phyloP scores from a whole-genome alignment of 495 filamentous ascomycete genomes.

The Schizothecium vesticola region DNA sequence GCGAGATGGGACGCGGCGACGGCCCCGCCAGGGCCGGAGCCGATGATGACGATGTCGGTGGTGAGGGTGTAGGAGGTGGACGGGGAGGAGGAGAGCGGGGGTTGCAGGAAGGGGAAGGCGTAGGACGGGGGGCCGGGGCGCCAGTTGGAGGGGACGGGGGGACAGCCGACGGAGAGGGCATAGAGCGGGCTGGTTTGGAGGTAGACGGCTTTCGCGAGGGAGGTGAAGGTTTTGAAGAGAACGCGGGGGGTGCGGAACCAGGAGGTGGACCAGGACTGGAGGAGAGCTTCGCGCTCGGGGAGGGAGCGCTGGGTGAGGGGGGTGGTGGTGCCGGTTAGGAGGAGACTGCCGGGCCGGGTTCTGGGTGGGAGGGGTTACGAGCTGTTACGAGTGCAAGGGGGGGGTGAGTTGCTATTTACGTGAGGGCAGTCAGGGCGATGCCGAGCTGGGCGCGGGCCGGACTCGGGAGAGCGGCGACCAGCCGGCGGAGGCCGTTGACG shows the following conservation, averaged over 20 bases:
- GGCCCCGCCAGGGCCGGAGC: slow-evolving; percentile 82
- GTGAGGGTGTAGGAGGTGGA: slow-evolving; percentile 46
- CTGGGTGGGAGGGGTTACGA: slow-evolving; percentile 35
- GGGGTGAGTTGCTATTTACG: slow-evolving; percentile 14
- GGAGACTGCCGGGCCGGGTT: slow-evolving; percentile 60
- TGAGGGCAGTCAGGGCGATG: slow-evolving; percentile 22
- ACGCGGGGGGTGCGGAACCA: slow-evolving; percentile 53
- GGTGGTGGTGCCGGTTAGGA: slow-evolving; percentile 59
- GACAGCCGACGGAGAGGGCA: slow-evolving; percentile 55
- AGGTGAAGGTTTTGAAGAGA: slow-evolving; percentile 51
- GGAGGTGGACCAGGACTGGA: slow-evolving; percentile 54
- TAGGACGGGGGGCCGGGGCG: slow-evolving; percentile 46
- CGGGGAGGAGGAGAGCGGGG: slow-evolving; percentile 26
- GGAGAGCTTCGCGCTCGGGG: slow-evolving; percentile 53
- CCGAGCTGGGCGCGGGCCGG: slow-evolving; percentile 26
- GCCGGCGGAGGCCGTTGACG: slow-evolving; percentile 16
- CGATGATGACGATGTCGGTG: slow-evolving; percentile 78
- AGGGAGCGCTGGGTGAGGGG: slow-evolving; percentile 59
- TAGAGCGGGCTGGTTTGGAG: slow-evolving; percentile 53
- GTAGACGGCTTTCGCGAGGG: slow-evolving; percentile 55
- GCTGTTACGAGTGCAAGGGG: not conserved
- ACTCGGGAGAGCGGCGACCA: slow-evolving; percentile 21
- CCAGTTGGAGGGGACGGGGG: slow-evolving; percentile 56
- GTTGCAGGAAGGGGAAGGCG: slow-evolving; percentile 49
- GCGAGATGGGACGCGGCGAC: slow-evolving; percentile 78